Conservation (phyloP, 257 asterid genomes). For the Galeopsis tetrahit region DNA sequence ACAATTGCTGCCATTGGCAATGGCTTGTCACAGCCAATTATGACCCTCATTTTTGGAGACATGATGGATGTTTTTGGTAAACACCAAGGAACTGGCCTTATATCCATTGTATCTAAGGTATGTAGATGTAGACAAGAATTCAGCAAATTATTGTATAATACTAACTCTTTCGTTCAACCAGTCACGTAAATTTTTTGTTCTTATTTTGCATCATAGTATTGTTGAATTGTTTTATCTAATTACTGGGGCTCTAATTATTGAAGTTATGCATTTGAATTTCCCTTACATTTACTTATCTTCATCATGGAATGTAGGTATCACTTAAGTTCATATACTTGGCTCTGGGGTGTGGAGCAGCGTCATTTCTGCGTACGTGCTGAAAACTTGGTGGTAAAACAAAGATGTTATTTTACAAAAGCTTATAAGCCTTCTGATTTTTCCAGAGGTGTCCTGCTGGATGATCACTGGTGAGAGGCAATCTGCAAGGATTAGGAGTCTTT, state of each 20-base stretch:
- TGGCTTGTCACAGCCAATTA: conserved; percentile 44
- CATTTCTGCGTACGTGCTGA: conserved; percentile 54
- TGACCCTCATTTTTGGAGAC: conserved; percentile 48
- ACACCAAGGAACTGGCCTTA: conserved; percentile 8
- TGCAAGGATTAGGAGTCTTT: conserved; percentile 45
- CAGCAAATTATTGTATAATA: conserved; percentile 11
- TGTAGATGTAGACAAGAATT: too few relatives aligned
- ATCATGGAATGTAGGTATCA: conserved; percentile 39
- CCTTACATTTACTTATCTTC: conserved; percentile 7
- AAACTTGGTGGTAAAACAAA: background rate
- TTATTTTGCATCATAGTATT: background rate
- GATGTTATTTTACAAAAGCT: background rate
- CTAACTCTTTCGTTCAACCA: background rate
- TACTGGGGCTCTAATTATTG: too few relatives aligned
- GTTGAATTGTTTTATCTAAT: too few relatives aligned
- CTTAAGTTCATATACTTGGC: conserved; percentile 49
- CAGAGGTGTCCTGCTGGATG: conserved; percentile 64
- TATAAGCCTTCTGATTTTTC: background rate
- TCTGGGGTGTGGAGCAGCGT: conserved; percentile 55
- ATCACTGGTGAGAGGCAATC: conserved; percentile 70
- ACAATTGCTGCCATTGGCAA: conserved; percentile 48
- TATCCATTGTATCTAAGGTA: conserved; percentile 44
- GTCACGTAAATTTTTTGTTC: too few relatives aligned
- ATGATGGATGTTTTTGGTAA: conserved; percentile 42
- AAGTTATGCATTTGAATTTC: too few relatives aligned